Base-by-base conservation (phyloP, 352 stramenopile genomes). In the Peronospora destructor region DNA sequence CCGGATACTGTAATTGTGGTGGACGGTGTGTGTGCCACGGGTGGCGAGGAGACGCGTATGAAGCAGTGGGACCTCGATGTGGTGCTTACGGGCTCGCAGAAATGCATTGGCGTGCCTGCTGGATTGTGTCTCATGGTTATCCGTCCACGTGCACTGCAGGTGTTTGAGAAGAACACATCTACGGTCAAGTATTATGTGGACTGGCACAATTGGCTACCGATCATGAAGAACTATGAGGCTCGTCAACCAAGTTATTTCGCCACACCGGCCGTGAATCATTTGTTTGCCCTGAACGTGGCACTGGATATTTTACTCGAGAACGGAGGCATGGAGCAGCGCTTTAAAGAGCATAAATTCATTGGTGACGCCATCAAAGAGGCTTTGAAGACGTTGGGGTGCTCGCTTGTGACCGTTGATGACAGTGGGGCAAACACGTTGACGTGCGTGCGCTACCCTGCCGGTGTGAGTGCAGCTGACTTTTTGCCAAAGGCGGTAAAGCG, bases 211-310 rank as follows among this genome's bases (percentile, higher is more conserved):
- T 89, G 77, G 77, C 55, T 89, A 38, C 75, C 75, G 23, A 83
- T 89, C 53, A 89, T 89, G 77, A 89, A 89, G 63, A 85, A 79
- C 61, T 89, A 89, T 55, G 77, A 89, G 50, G 75, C 75, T 4
- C 75, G 77, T 21, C 71, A 79, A 56, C 73, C 77, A 39, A 84
- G 68, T 37, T 89, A 89, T 63, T 89, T 89, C 39, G 77, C 77
- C 1, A 89, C 77, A 12, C 77, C 77, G n/a, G 67, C 77, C 1
- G 77, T 89, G 47, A 89, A 89, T 60, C 77, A 89, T 58, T 45
- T 89, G 19, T 87, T 86, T 35, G 77, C 77, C 16, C 48, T 89
- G 14, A 85, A 89, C 45, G 76, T 56, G 47, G 77, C 66, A 3
- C 32, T 88, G 30, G 74, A 80, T 39, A 86, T 88, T 30, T 26